A percentile compares a stretch with the other conserved stretches of the same genome.
phyloP scores from a whole-genome alignment of 2,329 filamentous ascomycete species.

The Orbilia ellipsospora region DNA sequence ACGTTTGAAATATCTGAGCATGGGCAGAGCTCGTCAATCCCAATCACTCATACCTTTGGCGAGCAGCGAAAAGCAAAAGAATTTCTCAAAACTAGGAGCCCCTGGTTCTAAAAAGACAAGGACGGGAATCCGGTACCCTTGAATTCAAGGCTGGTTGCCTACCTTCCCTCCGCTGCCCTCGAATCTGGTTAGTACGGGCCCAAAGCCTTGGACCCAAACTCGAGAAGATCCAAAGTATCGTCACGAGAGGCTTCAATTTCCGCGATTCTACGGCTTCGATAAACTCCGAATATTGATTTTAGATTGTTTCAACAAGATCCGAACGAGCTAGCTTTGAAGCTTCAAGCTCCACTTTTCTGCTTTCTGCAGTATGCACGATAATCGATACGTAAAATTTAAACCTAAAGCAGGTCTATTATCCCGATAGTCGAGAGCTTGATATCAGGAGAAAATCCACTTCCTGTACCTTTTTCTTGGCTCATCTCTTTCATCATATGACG shows the following conservation, averaged over 20 bases:
- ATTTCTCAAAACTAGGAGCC: too few species aligned
- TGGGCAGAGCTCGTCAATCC: neutral
- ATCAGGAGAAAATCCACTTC: neutral
- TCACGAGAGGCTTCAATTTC: constrained; percentile 9
- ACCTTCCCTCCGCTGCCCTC: neutral
- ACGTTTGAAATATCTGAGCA: too few species aligned
- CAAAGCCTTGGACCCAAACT: constrained; percentile 1
- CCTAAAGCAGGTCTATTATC: neutral
- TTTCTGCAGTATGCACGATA: constrained; percentile 13
- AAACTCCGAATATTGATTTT: constrained; percentile 9
- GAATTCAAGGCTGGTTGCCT: too few species aligned
- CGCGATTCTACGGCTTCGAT: constrained; percentile 11
- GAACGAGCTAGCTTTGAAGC: neutral
- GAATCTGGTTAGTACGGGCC: neutral
- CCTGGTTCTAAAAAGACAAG: too few species aligned
- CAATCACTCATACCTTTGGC: neutral
- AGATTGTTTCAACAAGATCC: constrained; percentile 5
- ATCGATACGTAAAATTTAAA: constrained; percentile 24
- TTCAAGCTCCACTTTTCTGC: neutral
- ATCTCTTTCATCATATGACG: constrained; percentile 18
- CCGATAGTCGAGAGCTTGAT: too few species aligned
- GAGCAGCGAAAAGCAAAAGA: too few species aligned
- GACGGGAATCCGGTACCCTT: too few species aligned
- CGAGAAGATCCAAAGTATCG: neutral
- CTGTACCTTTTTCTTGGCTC: neutral